Conservation (phyloP, 805 yeast genomes). For the Suhomyces emberorum region DNA sequence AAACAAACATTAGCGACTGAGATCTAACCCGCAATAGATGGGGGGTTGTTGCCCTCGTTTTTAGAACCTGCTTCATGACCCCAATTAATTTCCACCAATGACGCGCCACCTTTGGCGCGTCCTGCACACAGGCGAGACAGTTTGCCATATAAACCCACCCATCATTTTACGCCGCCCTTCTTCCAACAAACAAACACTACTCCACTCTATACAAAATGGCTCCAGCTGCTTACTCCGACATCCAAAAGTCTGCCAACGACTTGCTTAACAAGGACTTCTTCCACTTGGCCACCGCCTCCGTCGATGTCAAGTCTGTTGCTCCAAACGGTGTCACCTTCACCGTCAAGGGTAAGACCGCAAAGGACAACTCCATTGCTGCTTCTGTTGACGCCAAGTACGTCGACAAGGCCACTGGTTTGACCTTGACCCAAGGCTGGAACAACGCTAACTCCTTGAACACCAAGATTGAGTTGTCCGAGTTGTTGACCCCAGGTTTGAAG, state of each 20-base stretch:
- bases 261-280: slow-evolving; percentile 88
- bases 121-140: slow-evolving; percentile 5
- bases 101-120: slow-evolving; percentile 4
- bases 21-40: too few species aligned
- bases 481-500: slow-evolving; percentile 92
- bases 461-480: slow-evolving; percentile 88
- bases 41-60: too few species aligned
- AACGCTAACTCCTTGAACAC: slow-evolving; percentile 89
- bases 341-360: slow-evolving; percentile 84
- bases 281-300: slow-evolving; percentile 83
- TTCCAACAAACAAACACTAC: slow-evolving; percentile 2
- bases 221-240: slow-evolving; percentile 90
- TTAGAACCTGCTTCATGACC: too few species aligned
- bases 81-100: slow-evolving; percentile 4
- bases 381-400: slow-evolving; percentile 87
- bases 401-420: slow-evolving; percentile 88
- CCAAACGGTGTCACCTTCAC: slow-evolving; percentile 96
- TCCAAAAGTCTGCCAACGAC: slow-evolving; percentile 89
- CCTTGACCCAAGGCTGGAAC: slow-evolving; percentile 97
- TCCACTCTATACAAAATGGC: slow-evolving; percentile 29
- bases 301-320: slow-evolving; percentile 88
- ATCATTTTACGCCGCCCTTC: slow-evolving; percentile 3
- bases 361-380: slow-evolving; percentile 81
- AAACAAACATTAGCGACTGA: too few species aligned
- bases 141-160: slow-evolving; percentile 5